Base-by-base conservation (phyloP, 1,284 basidiomycete genomes). In the Meira miltonrushii region DNA sequence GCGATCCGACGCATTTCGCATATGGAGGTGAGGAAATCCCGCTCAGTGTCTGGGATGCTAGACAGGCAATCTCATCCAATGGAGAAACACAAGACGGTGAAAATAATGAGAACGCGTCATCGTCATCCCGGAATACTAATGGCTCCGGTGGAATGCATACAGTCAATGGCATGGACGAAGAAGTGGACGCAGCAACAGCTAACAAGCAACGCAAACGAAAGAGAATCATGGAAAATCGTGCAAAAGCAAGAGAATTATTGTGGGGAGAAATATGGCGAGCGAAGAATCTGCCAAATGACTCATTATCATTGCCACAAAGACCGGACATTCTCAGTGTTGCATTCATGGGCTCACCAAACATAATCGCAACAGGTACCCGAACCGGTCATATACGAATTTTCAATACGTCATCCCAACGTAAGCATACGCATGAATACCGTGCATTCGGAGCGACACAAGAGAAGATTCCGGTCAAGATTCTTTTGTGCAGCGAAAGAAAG, bases 181-280 rank as follows among this genome's bases (percentile, higher is more conserved):
- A 68, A 23, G 37, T 28, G 1, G 66, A 63, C 5, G 58, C 57
- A 25, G 21, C 55, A 4, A 57, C 58, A 1, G 63, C 55, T 1
- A 62, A 60, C 53, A 71, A 69, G 39, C 57, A 59, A 60, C 33
- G 64, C 7, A 73, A 71, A 55, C 51, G 71, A 9, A 73, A 73
- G 40, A 58, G 69, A 19, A 65, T 71, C 57, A 58, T 60, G 7
- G 68, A 71, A 39, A 65, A 62, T 11, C 59, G 64, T 37, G 51
- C 50, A 38, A 71, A 68, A 56, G 67, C 66, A 5, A 54, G 66
- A 51, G 69, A 73, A 55, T 50, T 69, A 12, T 15, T 62, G 12
- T 68, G 65, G 65, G 71, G 71, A 19, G 69, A 73, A 50, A 58
- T 71, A 3, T 73, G 71, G 71, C 52, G 71, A 7, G 69, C 71